Percentiles rank a stretch among this genome's conserved stretches.
Evolutionary conservation across 2,329 filamentous ascomycete species (phyloP).

Genomic region (Trichoderma koningii): DNA sequence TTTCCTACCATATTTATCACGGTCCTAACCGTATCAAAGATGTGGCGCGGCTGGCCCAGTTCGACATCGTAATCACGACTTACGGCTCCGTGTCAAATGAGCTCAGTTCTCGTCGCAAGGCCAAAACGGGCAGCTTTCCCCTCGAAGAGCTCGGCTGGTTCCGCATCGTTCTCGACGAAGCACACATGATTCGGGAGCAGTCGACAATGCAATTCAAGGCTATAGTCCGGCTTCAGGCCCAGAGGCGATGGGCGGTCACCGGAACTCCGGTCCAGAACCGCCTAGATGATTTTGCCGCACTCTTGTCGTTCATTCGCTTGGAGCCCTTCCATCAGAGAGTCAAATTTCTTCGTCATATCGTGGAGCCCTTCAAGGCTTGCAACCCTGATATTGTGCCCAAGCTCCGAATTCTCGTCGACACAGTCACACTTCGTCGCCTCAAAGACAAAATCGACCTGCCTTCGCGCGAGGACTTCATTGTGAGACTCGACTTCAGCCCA

Average conservation of each 20-base stretch:
- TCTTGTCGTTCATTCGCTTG: constrained; percentile 82
- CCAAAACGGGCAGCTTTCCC: constrained; percentile 62
- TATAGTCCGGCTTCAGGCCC: constrained; percentile 75
- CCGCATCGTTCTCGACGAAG: constrained; percentile 90
- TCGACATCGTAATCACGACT: constrained; percentile 87
- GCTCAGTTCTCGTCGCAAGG: constrained; percentile 63
- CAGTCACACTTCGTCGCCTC: constrained; percentile 86
- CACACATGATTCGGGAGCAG: constrained; percentile 89
- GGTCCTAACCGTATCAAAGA: constrained; percentile 74
- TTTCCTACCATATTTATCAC: constrained; percentile 84
- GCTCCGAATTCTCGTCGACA: constrained; percentile 85
- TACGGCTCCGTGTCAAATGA: constrained; percentile 88
- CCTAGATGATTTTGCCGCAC: constrained; percentile 82
- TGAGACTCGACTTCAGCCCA: constrained; percentile 72
- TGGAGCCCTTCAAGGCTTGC: constrained; percentile 82
- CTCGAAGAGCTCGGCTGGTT: constrained; percentile 86
- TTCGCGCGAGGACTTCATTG: constrained; percentile 68
- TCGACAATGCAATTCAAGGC: constrained; percentile 80
- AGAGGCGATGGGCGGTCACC: constrained; percentile 93
- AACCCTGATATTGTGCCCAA: constrained; percentile 83
- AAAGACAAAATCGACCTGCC: constrained; percentile 91
- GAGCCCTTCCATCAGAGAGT: constrained; percentile 79
- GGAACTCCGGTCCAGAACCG: constrained; percentile 95
- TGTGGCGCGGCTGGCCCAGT: constrained; percentile 65
- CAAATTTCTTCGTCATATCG: constrained; percentile 77